Base-by-base conservation (phyloP, 352 stramenopile genomes). In the Phytophthora niederhauseri region DNA sequence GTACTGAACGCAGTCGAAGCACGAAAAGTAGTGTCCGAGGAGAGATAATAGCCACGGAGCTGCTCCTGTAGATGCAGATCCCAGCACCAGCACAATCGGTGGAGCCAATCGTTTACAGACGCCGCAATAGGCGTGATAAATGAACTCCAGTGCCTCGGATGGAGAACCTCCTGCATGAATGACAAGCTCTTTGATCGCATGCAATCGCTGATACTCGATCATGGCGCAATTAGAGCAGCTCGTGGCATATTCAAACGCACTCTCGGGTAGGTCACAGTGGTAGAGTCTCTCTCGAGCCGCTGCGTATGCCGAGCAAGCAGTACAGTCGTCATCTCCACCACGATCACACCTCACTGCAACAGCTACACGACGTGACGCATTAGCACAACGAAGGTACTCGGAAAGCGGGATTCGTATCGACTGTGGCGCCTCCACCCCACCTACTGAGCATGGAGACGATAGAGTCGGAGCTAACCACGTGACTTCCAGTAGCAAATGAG, bases 401-500 rank as follows among this genome's bases (percentile, higher is more conserved):
- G 79, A 88, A 0, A 89, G 48, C 4, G 68, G 66, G 36, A 89
- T 81, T 5, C 65, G 70, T 15, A 88, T 22, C 6, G 71, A 79
- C 22, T 88, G 78, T 6, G 67, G 78, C 15, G 49, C 68, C 52
- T 43, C 49, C 7, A 12, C 19, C n/a, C 46, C 49, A 9, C 53
- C 57, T 4, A 62, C 49, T 15, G 30, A 49, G 45, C 31, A 50
- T 6, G 6, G 8, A n/a, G 51, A 73, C 24, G 61, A 51, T 1
- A 65, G 41, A 7, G 46, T 26, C 24, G 24, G 58, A 6, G 57
- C 15, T 1, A 81, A 20, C 26, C 59, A 61, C 24, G 68, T 74
- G 19, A 88, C 24, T 56, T 89, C 77, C 26, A 91, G 57, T 1
- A 87, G 52, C 50, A 91, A 70, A 9, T 84, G 73, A 2, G 78